Base-by-base conservation (phyloP, 2,329 filamentous ascomycete species). In the Daldinia sp. region DNA sequence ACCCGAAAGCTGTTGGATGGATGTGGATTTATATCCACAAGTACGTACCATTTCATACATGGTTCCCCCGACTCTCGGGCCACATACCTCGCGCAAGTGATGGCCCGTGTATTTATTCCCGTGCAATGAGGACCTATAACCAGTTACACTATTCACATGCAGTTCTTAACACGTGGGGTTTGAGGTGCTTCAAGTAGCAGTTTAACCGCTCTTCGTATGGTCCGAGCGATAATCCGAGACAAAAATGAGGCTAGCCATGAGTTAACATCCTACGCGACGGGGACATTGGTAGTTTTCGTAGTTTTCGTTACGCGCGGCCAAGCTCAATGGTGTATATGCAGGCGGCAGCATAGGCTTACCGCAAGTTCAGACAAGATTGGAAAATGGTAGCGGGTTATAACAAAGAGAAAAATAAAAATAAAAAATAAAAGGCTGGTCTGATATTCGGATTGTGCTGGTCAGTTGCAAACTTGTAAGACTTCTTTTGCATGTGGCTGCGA, bases 151-250 rank as follows among this genome's bases (percentile, higher is more conserved):
- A 37, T 54, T 66, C 46, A 39, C 46, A 66, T 62, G 63, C 53
- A 35, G 53, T 46, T 18, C 18, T 54, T 54, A 58, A 58, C 54
- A 62, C 53, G 58, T 62, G 63, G 63, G 44, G 28, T 37, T 37
- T 37, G 10, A 37, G 35, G 12, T 39, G 12, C 10, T 39, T 39
- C 30, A 33, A 1, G 9, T 33, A 33, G 30, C n/a, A 44, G 30
- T 26, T 53, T 53, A 53, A 53, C 12, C 18, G 28, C 48, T 35
- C 48, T 53, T 3, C 15, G 48, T 20, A 20, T 23, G 51, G 30
- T 18, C 53, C 15, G 37, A 56, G 37, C 20, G 39, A 42, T 37
- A 18, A 54, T 41, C 37, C 53, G 41, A 60, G 54, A 50, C 23
- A 42, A 61, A 37, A 37, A 28, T 26, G 35, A 42, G 39, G 56